These are phyloP conservation scores for Pichia occidentalis DNA, from an alignment of 805 yeast genomes.

Conservation along the genomic window DNA sequence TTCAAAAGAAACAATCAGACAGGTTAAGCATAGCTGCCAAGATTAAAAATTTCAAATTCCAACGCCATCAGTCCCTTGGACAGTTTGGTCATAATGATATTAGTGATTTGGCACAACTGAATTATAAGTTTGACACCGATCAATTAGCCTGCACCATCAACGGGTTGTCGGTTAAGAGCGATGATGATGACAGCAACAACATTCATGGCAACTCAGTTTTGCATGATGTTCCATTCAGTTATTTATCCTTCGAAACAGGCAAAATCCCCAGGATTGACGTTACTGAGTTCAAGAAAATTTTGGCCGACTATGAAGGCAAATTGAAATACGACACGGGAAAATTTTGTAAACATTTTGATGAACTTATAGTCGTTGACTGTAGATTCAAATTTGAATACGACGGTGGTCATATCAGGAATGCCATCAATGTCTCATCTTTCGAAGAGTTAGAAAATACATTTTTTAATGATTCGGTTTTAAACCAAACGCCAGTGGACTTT, in stretches of 20 bases:
- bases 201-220: conserved; percentile 9
- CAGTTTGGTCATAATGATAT: conserved; percentile 6
- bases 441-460: conserved; percentile 58
- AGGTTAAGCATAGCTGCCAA: conserved; percentile 16
- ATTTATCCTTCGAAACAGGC: conserved; percentile 37
- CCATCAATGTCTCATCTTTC: conserved; percentile 69
- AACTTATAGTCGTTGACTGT: conserved; percentile 68
- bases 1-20: conserved; percentile 26
- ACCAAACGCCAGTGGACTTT: conserved; percentile 20
- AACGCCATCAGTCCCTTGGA: conserved; percentile 24
- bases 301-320: conserved; percentile 34
- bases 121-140: conserved; percentile 16
- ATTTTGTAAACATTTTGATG: conserved; percentile 44
- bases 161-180: conserved; percentile 17
- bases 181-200: conserved; percentile 8
- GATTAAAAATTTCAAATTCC: conserved; percentile 18
- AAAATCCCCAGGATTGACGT: conserved; percentile 65
- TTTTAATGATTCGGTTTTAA: conserved; percentile 23
- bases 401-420: conserved; percentile 89
- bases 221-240: conserved; percentile 7
- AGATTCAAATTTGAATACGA: conserved; percentile 86
- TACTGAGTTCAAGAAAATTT: conserved; percentile 47
- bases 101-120: background rate
- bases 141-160: conserved; percentile 24
- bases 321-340: conserved; percentile 30